Conservation (phyloP, 129 eudicot species). For the Calendula officinalis region DNA sequence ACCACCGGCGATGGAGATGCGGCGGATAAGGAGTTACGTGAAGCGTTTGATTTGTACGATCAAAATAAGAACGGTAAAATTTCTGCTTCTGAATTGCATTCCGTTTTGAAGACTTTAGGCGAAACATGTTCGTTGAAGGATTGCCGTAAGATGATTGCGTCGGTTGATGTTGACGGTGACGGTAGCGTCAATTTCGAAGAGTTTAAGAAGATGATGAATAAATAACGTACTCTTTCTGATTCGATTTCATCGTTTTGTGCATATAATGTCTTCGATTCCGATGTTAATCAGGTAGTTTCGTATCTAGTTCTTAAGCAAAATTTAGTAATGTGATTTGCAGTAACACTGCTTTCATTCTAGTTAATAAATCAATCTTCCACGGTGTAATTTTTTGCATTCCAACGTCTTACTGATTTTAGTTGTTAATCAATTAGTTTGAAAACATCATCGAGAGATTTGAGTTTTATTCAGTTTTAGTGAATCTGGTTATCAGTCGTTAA, state of each 20-base stretch:
- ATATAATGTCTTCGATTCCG: not conserved
- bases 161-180: constrained; percentile 86
- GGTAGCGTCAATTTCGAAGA: constrained; percentile 82
- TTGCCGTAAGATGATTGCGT: constrained; percentile 66
- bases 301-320: too few relatives aligned
- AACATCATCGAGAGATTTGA: not conserved
- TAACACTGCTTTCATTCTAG: too few relatives aligned
- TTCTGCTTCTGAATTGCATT: constrained; percentile 68
- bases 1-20: constrained; percentile 28
- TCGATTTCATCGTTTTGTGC: constrained; percentile 19
- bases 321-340: too few relatives aligned
- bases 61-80: constrained; percentile 74
- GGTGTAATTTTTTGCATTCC: not conserved
- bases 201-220: constrained; percentile 91
- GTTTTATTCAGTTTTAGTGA: not conserved
- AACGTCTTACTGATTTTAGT: not conserved
- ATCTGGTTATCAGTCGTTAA: too few relatives aligned
- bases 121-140: constrained; percentile 84
- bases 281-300: constrained; percentile 16
- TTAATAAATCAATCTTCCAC: not conserved
- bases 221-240: not conserved
- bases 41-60: constrained; percentile 85
- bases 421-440: not conserved
- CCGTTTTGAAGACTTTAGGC: constrained; percentile 65
- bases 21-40: constrained; percentile 67